Evolutionary conservation across 805 yeast species (phyloP), one percentile per base, ranked within the genome.

Genomic region (Saturnispora dispora): DNA sequence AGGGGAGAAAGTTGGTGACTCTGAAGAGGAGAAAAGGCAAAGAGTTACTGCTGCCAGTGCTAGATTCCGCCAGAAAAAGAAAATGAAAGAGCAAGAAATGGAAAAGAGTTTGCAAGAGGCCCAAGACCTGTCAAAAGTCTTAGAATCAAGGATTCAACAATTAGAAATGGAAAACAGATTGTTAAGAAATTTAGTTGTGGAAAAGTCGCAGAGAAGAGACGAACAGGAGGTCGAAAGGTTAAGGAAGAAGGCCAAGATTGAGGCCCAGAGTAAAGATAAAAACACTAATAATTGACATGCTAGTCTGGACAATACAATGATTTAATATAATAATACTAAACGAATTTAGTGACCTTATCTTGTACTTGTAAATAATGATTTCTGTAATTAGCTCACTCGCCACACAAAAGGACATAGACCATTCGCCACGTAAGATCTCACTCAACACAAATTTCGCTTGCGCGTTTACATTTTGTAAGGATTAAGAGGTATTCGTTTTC

Each of bases 11-110:
- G 47, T 46, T 22, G n/a, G 44, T 5, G 57, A 54, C 40, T 41
- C 52, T 4, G 82, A 78, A 53, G 76, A 74, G 44, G 93, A 85
- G 61, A 91, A 88, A 69, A 77, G 96, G 55, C 79, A 85, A 57
- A 77, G 95, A 60, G 90, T 89, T 69, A 89, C 96, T 0, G 96
- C 93, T 1, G 98, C 99, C 1, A 82, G 91, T 20, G 97, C 97
- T 4, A 75, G 98, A 54, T 91, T 91, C 73, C 77, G 99, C 57
- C 79, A 88, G 63, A 88, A 88, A 76, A 89, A 87, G 80, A 90
- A 91, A 75, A 62, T 85, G 69, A 85, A 88, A 66, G 97, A 91
- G 69, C 93, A 86, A 69, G 91, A 90, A 64, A 78, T 91, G 82
- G 96, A 90, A 68, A 73, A 81, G 53, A 80, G 76, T 53, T 76